Evolutionary conservation across 257 asterid species (phyloP), one percentile per base, ranked within the genome.

Genomic region (Forsythia suspensa): DNA sequence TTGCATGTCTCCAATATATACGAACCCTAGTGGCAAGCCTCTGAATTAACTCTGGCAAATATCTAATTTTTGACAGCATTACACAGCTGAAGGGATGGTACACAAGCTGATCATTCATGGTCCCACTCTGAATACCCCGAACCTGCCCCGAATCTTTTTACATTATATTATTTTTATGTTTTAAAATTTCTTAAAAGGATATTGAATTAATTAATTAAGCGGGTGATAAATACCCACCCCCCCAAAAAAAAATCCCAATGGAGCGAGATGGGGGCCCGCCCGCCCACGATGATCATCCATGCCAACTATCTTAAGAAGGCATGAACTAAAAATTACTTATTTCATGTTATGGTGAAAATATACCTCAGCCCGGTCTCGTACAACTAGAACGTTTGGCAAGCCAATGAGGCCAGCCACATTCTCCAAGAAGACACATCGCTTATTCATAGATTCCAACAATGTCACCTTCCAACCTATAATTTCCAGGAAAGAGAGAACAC

Each of bases 301-400:
- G 18, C 43, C 67, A 46, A 39, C 24, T 57, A 16, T 18, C 15
- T 24, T 71, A 24, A 0, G 66, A 55, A 41, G 39, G 38, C 66
- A 51, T 11, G 69, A 4, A 4, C 67, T 20, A 1, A n/a, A 57
- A 57, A 20, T 6, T 2, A 51, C 9, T 34, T 51, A 18, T 2
- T 37, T 12, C 3, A 11, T 16, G 9, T 52, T 63, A 20, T 20
- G 8, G 24, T 11, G 16, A 63, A 55, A 41, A 55, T 24, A 73
- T 75, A 93, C 99, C 97, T 95, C 99, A 63, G 97, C 98, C 73
- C 98, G 86, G 76, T 87, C 99, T 38, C 93, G 85, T 41, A 89
- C 76, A 84, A 95, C 85, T 73, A 77, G 85, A 85, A 95, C 98
- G 81, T 95, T 95, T 15, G 89, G 85, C 85, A 95, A 79, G 83